Evolutionary conservation across 1,284 basidiomycete genomes (phyloP).

Genomic region (Austroboletus novae-zelandiae): DNA sequence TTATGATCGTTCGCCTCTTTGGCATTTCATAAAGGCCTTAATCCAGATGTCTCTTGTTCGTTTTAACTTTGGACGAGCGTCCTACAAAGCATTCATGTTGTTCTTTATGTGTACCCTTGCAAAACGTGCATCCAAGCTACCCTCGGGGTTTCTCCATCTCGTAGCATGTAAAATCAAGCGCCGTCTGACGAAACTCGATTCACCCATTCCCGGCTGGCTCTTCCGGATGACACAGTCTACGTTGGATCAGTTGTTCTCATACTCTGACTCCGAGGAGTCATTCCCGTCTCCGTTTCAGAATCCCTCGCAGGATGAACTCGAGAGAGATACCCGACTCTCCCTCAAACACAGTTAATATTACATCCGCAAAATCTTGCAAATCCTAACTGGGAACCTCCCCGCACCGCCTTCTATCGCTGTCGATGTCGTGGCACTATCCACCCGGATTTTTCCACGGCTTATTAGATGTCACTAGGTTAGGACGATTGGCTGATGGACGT

Average conservation of each 20-base stretch:
- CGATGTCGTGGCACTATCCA: too few species aligned
- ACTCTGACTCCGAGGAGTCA: too few species aligned
- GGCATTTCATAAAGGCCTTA: neutral
- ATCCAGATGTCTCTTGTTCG: neutral
- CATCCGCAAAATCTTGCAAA: neutral
- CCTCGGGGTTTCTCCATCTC: neutral
- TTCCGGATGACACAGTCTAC: too few species aligned
- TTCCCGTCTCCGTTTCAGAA: neutral
- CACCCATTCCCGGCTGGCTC: neutral
- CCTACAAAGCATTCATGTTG: neutral
- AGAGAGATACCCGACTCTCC: neutral
- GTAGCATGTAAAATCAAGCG: neutral
- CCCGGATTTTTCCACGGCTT: too few species aligned
- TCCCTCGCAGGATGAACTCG: neutral
- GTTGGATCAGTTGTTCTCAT: too few species aligned
- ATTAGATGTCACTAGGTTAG: too few species aligned
- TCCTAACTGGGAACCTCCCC: neutral
- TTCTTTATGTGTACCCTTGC: neutral
- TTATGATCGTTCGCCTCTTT: too few species aligned
- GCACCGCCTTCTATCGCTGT: neutral
- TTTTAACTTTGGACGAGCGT: neutral
- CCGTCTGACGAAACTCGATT: neutral
- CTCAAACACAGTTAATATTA: neutral
- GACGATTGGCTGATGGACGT: too few species aligned
- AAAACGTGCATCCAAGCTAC: too few species aligned